Evolutionary conservation across 2,329 filamentous ascomycete species (phyloP), one percentile per base, ranked within the genome.

Genomic region (Clarireedia homoeocarpa): DNA sequence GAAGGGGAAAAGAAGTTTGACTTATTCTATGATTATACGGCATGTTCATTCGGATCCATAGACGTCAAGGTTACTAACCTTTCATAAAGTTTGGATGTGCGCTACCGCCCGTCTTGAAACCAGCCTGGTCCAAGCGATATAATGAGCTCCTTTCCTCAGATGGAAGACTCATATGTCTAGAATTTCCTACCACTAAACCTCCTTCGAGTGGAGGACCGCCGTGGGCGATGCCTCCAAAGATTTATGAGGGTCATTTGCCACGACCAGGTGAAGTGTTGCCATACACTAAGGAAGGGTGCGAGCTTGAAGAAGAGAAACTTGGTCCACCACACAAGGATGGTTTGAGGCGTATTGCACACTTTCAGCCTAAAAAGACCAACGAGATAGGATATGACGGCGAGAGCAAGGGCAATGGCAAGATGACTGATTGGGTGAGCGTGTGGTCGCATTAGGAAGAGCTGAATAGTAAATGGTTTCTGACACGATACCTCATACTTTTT

Each of bases 101-200:
- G 24, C 71, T 86, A 0, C 80, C 80, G n/a, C 77, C 75, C 1
- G 69, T 72, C 1, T 70, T 75, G 52, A 76, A 82, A 20, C 72
- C 76, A 3, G 67, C 66, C 20, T 85, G 82, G 82, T 77, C 81
- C 12, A 68, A 69, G 54, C 73, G 79, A 54, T 79, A 81, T 70
- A 63, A 71, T 14, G 67, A 76, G 40, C 73, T 85, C 40, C 72
- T 85, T 30, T 62, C 70, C 20, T 73, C 74, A 5, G 65, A 67
- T 63, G 81, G 81, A 23, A 73, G 76, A 39, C 72, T 86, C 26
- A 67, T 85, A 51, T 85, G 82, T 71, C 78, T 95, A 59, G 89
- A 95, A 69, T 95, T 87, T 69, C 90, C 90, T 9, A 83, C 85
- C 1, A 78, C 81, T 59, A 94, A 91, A 69, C 77, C 82, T 44